Base-by-base conservation (phyloP, 2,329 filamentous ascomycete species). In the Amylocarpus encephaloides region DNA sequence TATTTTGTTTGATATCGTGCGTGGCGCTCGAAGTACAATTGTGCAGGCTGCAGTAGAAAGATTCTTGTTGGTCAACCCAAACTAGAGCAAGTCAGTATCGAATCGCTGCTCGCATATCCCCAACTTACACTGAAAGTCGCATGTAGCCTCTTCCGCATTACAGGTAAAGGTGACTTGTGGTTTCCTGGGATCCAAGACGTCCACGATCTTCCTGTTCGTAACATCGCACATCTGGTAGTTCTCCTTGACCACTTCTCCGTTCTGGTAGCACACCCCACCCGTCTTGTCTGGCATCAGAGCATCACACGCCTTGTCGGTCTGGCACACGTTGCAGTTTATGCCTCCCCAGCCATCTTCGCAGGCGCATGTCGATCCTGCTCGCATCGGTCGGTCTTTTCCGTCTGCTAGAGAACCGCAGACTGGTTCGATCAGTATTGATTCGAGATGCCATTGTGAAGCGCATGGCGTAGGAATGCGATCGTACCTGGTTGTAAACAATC, bases 181-280 rank as follows among this genome's bases (percentile, higher is more conserved):
- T 51, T 88, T 86, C 69, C 90, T 81, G 40, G 86, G 83, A 62
- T 90, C 87, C 43, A 98, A 77, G 64, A 92, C 83, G 55, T 91
- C 83, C 49, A 92, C 75, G 64, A 98, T 98, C 73, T 95, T 93
- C 68, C 82, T 80, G 72, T 98, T 98, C 49, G 91, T 97, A 58
- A 98, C 93, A 68, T 94, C 88, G 71, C 93, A 98, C 73, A 95
- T 93, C 71, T 98, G 94, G 71, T 90, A 92, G 73, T 97, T 98
- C 70, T 94, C 83, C 62, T 93, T 90, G 56, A 97, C 85, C 10
- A 94, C 85, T 59, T 95, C 82, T 41, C 92, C 92, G 59, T 92
- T 85, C 64, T 88, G 85, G 67, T 96, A 97, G 72, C 93, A 98
- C 10, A 95, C 83, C 30, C 90, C 93, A 41, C 85, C 89, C 54